These are phyloP conservation scores for Euphrasia arctica DNA, from an alignment of 305 asterid genomes.

Conservation along the genomic window DNA sequence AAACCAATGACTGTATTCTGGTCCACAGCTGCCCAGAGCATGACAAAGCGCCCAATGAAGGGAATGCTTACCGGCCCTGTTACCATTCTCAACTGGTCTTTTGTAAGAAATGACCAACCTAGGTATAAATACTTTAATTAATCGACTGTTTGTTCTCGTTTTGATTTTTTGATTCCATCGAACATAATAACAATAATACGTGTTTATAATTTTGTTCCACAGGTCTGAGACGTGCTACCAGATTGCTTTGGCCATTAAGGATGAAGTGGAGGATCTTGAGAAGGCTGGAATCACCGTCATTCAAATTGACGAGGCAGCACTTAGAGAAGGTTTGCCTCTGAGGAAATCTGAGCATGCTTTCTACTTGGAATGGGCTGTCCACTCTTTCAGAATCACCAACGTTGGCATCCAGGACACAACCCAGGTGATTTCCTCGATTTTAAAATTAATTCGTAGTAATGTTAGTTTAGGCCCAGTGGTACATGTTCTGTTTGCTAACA, in stretches of 20 bases:
- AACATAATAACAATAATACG: not conserved
- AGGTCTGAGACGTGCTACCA: constrained; percentile 75
- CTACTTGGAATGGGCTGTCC: constrained; percentile 86
- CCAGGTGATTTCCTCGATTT: constrained; percentile 38
- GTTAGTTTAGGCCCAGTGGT: not conserved
- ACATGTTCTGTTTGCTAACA: not conserved
- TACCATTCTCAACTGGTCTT: constrained; percentile 96
- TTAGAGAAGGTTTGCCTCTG: constrained; percentile 76
- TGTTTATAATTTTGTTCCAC: constrained; percentile 17
- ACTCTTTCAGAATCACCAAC: constrained; percentile 80
- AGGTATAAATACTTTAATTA: constrained; percentile 38
- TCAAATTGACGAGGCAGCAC: constrained; percentile 79
- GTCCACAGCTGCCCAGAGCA: constrained; percentile 88
- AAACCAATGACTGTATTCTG: constrained; percentile 96
- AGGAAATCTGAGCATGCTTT: constrained; percentile 74
- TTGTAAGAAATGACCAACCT: constrained; percentile 94
- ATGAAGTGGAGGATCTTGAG: constrained; percentile 84
- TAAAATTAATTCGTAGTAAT: not conserved
- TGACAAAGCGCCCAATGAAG: constrained; percentile 99
- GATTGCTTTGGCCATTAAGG: constrained; percentile 77
- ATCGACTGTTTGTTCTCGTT: not conserved
- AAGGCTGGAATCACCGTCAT: constrained; percentile 70
- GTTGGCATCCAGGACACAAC: constrained; percentile 65
- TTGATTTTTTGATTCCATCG: not conserved
- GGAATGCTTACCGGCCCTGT: constrained; percentile 99